Conservation (phyloP, 306 rosid genomes). For the Ochetophila trinervis region DNA sequence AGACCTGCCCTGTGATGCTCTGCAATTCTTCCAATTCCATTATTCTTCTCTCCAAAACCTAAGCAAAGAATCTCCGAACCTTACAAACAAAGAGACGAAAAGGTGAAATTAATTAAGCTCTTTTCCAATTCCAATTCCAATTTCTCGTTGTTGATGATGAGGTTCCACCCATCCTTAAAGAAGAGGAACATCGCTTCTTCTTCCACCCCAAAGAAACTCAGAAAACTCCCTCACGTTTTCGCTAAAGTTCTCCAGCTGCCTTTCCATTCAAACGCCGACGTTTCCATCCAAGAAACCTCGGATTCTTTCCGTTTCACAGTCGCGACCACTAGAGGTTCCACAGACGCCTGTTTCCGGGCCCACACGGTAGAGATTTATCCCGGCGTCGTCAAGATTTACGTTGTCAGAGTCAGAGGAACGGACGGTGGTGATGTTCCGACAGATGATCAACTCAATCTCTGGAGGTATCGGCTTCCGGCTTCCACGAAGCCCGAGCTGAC, state of each 20-base stretch:
- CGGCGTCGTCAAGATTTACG: slow-evolving; percentile 38
- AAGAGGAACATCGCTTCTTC: slow-evolving; percentile 27
- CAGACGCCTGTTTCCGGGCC: slow-evolving; percentile 29
- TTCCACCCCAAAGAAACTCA: slow-evolving; percentile 34
- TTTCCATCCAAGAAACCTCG: slow-evolving; percentile 42
- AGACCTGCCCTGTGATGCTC: too few species aligned
- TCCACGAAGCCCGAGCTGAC: slow-evolving; percentile 47
- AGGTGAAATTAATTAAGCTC: too few species aligned
- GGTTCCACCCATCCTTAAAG: slow-evolving; percentile 21
- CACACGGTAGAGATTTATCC: slow-evolving; percentile 44
- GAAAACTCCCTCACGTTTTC: slow-evolving; percentile 55
- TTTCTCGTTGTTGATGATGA: slow-evolving; percentile 1
- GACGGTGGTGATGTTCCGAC: slow-evolving; percentile 31
- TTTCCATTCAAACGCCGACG: slow-evolving; percentile 41
- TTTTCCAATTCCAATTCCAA: too few species aligned
- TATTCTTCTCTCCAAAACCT: too few species aligned
- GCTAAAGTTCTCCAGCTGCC: slow-evolving; percentile 53
- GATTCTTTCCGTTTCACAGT: slow-evolving; percentile 39
- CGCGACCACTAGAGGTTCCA: background rate
- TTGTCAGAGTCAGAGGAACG: slow-evolving; percentile 28
- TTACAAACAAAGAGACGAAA: too few species aligned
- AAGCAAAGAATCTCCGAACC: too few species aligned
- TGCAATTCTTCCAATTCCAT: too few species aligned
- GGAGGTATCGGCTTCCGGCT: slow-evolving; percentile 53
- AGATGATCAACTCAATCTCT: slow-evolving; percentile 17